These are phyloP conservation scores for Cercospora zeae-maydis DNA, from an alignment of 2,329 filamentous ascomycete genomes.

Conservation along the genomic window DNA sequence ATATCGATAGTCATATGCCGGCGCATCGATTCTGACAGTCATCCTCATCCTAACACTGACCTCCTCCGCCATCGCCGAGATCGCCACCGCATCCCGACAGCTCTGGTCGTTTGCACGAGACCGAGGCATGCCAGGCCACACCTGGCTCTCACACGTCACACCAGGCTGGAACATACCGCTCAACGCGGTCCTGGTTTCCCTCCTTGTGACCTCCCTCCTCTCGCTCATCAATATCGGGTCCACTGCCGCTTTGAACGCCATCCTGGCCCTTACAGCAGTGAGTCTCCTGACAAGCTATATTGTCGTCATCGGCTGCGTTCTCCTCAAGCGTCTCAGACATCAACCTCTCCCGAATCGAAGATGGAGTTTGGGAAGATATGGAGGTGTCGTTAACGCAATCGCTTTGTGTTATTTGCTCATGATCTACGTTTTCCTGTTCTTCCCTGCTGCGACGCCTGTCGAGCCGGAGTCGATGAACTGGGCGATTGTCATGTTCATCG, in stretches of 20 bases:
- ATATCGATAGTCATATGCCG: constrained; percentile 6
- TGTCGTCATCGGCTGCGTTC: background rate
- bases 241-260: constrained; percentile 51
- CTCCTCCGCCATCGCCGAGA: constrained; percentile 17
- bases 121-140: constrained; percentile 30
- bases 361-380: background rate
- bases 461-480: constrained; percentile 47
- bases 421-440: constrained; percentile 13
- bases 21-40: constrained; percentile 33
- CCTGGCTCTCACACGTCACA: background rate
- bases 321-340: background rate
- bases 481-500: constrained; percentile 45
- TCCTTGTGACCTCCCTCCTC: constrained; percentile 33
- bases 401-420: constrained; percentile 7
- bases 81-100: constrained; percentile 36
- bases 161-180: constrained; percentile 9
- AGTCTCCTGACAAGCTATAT: background rate
- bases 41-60: constrained; percentile 34
- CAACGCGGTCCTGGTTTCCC: constrained; percentile 13
- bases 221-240: constrained; percentile 53
- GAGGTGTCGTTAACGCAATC: constrained; percentile 11
- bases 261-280: constrained; percentile 43
- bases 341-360: background rate
- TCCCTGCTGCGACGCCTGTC: constrained; percentile 30
- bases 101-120: constrained; percentile 40